Conservation (phyloP, 1,284 basidiomycete genomes). For the Naganishia albida region DNA sequence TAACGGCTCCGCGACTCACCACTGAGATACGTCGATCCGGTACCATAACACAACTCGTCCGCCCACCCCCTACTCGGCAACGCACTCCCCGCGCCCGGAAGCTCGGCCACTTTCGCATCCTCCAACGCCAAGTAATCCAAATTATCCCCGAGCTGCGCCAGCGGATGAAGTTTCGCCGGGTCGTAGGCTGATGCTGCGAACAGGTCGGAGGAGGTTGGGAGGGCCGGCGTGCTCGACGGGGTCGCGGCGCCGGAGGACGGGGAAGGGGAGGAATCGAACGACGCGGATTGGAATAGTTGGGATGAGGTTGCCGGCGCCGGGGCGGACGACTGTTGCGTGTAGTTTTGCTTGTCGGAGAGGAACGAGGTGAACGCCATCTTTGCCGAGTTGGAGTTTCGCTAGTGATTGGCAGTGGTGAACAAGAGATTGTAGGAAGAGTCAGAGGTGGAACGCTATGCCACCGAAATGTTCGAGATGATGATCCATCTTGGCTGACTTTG, state of each 20-base stretch:
- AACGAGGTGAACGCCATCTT: constrained; percentile 51
- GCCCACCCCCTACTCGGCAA: constrained; percentile 95
- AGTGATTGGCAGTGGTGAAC: no score
- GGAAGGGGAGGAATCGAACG: constrained; percentile 41
- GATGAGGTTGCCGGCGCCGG: constrained; percentile 43
- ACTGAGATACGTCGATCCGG: constrained; percentile 95
- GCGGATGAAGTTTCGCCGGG: constrained; percentile 83
- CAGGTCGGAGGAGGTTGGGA: constrained; percentile 72
- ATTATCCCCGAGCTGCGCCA: constrained; percentile 77
- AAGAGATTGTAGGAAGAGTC: no score
- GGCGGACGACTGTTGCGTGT: constrained; percentile 30
- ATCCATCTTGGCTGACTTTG: background rate
- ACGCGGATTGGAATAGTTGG: constrained; percentile 47
- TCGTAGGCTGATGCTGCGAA: constrained; percentile 76
- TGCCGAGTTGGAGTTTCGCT: background rate
- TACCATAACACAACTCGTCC: constrained; percentile 99
- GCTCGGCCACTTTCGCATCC: constrained; percentile 84
- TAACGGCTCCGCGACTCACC: constrained; percentile 63
- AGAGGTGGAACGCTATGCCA: background rate
- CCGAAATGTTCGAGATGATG: background rate
- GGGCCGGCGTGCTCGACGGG: constrained; percentile 24
- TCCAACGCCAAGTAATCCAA: constrained; percentile 90
- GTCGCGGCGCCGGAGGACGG: constrained; percentile 32
- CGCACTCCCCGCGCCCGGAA: constrained; percentile 81
- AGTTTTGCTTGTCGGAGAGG: constrained; percentile 44